Evolutionary conservation across 495 filamentous ascomycete species (phyloP), one percentile per base, ranked within the genome.

Genomic region (Penicillium atrosanguineum): DNA sequence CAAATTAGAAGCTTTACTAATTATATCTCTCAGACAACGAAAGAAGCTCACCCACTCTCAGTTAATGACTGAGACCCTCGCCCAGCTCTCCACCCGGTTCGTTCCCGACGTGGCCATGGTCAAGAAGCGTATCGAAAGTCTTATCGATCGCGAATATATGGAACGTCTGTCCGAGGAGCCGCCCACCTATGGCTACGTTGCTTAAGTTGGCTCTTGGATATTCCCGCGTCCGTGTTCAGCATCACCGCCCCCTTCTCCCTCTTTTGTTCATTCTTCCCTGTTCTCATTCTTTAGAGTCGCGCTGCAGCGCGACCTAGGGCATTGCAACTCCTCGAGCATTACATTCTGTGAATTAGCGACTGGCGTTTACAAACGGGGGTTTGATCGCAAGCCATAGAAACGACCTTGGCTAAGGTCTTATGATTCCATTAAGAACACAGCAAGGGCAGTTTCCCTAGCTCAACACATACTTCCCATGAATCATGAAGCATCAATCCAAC

Each of bases 71-170:
- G 95, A 97, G 70, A 89, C 94, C 11, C 86, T 99, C 50, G 75
- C 79, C 42, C 90, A 95, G 65, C 77, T 97, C 3, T 76, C 82
- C 1, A 64, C 75, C 21, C 86, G 92, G 47, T 99, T 99, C 74
- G 86, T 86, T 52, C 95, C 94, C 0, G 93, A 97, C 53, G 78
- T 97, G 29, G 78, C 79, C 37, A 89, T 97, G 79, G 87, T 97
- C 72, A 99, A 99, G 76, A 86, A 83, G 64, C 83, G 88, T n/a
- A 90, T 99, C 52, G 94, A 99, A 67, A 88, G 87, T 60, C 70
- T 99, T 57, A 94, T 99, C 47, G 86, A 88, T 55, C 81, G 91
- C 42, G 94, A 99, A 64, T 99, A 97, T 62, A 72, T 99, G n/a
- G 93, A 95, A 69, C 84, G 94, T 23, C 75, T 93, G 0, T 87